Evolutionary conservation across 345 rosid genomes (phyloP).

Genomic region (Citrus sinensis): DNA sequence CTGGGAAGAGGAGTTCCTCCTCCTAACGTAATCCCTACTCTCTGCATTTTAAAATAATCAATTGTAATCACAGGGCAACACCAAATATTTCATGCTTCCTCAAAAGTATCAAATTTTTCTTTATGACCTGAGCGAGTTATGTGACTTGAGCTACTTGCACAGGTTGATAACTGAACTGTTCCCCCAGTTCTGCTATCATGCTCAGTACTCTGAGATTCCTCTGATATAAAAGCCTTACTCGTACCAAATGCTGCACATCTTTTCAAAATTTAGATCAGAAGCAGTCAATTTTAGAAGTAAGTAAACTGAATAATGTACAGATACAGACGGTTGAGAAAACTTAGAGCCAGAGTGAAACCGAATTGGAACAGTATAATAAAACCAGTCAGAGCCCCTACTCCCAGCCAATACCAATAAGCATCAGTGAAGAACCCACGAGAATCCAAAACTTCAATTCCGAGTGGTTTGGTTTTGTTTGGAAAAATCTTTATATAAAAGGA

Average conservation of each 20-base stretch:
- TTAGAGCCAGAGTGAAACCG: neutral
- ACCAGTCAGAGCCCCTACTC: neutral
- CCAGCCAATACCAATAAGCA: neutral
- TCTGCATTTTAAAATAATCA: neutral
- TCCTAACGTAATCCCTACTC: neutral
- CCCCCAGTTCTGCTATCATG: neutral
- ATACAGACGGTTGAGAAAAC: neutral
- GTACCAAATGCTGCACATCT: neutral
- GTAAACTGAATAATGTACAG: neutral
- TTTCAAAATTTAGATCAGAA: neutral
- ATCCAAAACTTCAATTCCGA: neutral
- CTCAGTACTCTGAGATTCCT: neutral
- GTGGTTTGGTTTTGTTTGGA: neutral
- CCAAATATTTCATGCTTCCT: neutral
- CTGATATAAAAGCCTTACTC: neutral
- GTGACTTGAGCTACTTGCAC: neutral
- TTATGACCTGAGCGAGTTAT: neutral
- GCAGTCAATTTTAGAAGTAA: neutral
- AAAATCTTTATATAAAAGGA: no score
- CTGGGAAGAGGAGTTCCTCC: neutral
- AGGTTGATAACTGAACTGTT: neutral
- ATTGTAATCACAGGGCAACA: neutral
- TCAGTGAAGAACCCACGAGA: neutral
- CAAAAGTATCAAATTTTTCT: neutral
- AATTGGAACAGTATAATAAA: no score